Percentiles rank a stretch among this genome's conserved stretches.
These are phyloP conservation scores for Pythium scleroteichum DNA, from an alignment of 352 stramenopile species.

Conservation along the genomic window DNA sequence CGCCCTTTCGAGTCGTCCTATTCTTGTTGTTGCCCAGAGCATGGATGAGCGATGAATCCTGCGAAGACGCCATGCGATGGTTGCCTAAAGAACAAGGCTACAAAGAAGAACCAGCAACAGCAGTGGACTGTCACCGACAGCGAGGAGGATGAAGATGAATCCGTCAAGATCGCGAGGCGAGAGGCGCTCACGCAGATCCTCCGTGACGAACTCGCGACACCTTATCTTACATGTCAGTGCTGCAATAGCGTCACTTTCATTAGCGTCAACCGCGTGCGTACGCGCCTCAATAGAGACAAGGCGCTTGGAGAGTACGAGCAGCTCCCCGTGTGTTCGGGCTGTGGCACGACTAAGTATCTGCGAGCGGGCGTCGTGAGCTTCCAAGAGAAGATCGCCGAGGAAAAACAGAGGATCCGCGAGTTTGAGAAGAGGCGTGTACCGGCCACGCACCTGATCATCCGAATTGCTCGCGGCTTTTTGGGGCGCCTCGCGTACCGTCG, in stretches of 20 bases:
- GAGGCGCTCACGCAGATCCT: conserved; percentile 11
- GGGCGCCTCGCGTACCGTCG: conserved; percentile 54
- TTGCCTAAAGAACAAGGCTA: not conserved
- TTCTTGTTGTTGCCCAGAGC: not conserved
- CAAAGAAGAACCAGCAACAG: conserved; percentile 14
- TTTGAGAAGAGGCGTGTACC: conserved; percentile 57
- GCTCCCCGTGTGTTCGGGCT: conserved; percentile 61
- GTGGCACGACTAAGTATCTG: conserved; percentile 67
- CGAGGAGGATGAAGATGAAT: conserved; percentile 16
- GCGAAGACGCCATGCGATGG: not conserved
- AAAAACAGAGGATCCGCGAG: conserved; percentile 58
- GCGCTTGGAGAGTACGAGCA: conserved; percentile 44
- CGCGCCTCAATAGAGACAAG: conserved; percentile 5
- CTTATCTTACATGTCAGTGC: conserved; percentile 74
- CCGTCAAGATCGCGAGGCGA: conserved; percentile 14
- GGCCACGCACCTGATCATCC: conserved; percentile 56
- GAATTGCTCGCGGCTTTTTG: conserved; percentile 64
- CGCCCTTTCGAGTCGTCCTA: not conserved
- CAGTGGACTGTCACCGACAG: not conserved
- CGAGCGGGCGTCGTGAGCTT: conserved; percentile 74
- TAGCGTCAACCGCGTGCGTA: conserved; percentile 52
- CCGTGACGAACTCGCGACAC: conserved; percentile 44
- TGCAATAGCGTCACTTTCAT: conserved; percentile 84
- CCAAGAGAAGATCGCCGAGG: conserved; percentile 73
- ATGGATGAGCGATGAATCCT: not conserved